Conservation (phyloP, 2,329 filamentous ascomycete genomes). For the Stemphylium lycopersici region DNA sequence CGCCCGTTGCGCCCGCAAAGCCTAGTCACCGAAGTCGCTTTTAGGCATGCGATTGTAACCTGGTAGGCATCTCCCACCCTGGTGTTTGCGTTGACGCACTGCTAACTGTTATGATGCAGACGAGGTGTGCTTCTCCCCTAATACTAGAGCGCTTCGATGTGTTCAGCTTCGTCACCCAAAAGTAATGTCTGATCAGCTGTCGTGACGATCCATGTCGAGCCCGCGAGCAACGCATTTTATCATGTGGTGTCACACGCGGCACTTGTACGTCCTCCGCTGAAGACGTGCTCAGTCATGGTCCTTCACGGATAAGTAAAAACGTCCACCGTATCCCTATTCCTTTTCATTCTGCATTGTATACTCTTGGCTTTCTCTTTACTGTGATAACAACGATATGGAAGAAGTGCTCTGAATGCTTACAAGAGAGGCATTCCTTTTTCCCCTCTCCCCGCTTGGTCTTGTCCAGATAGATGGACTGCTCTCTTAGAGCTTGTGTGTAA, state of each 20-base stretch:
- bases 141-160: not conserved
- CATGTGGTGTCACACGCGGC: not conserved
- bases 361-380: not conserved
- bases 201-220: not conserved
- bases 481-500: not conserved
- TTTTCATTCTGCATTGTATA: conserved; percentile 1
- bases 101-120: conserved; percentile 9
- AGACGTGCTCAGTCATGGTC: not conserved
- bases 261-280: not conserved
- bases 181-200: conserved; percentile 11
- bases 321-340: not conserved
- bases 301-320: conserved; percentile 8
- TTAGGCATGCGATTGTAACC: conserved; percentile 13
- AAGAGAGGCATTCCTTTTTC: not conserved
- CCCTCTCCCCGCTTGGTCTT: not conserved
- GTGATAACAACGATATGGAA: not conserved
- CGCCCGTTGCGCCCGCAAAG: conserved; percentile 9
- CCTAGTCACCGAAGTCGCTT: conserved; percentile 22
- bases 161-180: conserved; percentile 1
- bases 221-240: not conserved
- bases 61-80: conserved; percentile 4
- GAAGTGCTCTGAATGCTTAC: not conserved
- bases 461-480: not conserved
- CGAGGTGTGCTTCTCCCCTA: conserved; percentile 11
- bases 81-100: not conserved